Conservation (phyloP, 2,329 filamentous ascomycete species). For the Ophiostoma perfectum region DNA sequence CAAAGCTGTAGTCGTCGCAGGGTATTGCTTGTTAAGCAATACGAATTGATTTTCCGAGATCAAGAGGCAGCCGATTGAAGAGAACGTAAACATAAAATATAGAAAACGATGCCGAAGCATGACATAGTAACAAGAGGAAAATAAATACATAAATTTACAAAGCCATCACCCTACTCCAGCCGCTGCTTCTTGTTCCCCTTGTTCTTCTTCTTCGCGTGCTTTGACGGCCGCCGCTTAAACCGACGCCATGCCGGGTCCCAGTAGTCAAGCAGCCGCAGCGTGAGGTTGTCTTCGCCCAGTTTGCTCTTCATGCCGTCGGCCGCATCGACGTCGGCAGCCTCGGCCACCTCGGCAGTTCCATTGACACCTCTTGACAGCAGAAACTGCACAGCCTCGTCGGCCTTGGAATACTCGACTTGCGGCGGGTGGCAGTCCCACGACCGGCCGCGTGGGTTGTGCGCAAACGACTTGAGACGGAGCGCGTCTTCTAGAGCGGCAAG, state of each 20-base stretch:
- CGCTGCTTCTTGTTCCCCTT: constrained; percentile 4
- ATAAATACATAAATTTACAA: background rate
- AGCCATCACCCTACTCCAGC: background rate
- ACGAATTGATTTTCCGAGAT: no score
- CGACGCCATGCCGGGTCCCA: constrained; percentile 21
- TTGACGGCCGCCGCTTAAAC: background rate
- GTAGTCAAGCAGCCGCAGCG: constrained; percentile 18
- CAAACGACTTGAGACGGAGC: constrained; percentile 15
- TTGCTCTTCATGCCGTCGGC: background rate
- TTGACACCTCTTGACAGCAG: constrained; percentile 16
- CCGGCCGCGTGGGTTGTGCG: constrained; percentile 19
- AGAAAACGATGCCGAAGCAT: background rate
- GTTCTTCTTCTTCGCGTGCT: background rate
- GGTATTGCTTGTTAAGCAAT: no score
- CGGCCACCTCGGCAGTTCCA: background rate
- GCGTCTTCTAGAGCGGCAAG: constrained; percentile 17
- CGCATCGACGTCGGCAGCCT: no score
- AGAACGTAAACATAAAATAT: background rate
- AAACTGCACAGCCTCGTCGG: constrained; percentile 15
- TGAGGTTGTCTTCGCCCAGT: background rate
- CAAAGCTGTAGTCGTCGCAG: no score
- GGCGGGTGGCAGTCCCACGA: constrained; percentile 23
- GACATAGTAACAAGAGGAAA: background rate
- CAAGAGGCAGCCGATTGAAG: background rate
- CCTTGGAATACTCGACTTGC: constrained; percentile 8